A percentile compares a stretch with the other conserved stretches of the same genome.
Conservation (phyloP, 2,329 filamentous ascomycete species). For the Trichophyton schoenleinii region DNA sequence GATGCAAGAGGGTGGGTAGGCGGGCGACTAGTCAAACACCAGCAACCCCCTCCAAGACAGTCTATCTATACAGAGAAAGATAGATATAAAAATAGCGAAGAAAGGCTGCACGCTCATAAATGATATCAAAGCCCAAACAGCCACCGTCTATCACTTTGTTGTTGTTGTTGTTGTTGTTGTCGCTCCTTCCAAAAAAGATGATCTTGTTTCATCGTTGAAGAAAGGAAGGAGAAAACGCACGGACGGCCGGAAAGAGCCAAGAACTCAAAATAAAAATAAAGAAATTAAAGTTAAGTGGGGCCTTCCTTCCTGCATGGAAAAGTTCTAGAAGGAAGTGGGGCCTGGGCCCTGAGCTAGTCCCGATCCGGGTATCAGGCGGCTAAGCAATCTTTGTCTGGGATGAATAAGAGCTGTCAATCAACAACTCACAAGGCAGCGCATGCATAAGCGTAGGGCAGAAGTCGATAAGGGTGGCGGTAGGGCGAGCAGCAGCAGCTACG, state of each 20-base stretch:
- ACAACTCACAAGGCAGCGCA: not conserved
- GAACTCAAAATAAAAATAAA: constrained; percentile 3
- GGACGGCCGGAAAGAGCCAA: not conserved
- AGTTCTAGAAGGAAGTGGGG: not conserved
- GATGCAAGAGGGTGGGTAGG: not conserved
- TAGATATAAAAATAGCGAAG: not conserved
- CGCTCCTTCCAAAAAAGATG: not conserved
- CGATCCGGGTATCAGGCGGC: not conserved
- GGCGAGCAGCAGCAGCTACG: not conserved
- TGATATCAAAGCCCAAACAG: not conserved
- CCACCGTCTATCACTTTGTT: not conserved
- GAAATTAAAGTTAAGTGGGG: constrained; percentile 4
- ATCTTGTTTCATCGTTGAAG: not conserved
- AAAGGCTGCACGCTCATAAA: not conserved
- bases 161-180: not conserved
- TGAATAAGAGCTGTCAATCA: not conserved
- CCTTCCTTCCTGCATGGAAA: not conserved
- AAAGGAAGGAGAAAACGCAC: not conserved
- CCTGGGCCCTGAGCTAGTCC: not conserved
- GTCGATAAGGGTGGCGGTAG: not conserved
- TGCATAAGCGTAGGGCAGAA: not conserved
- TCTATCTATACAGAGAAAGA: not conserved
- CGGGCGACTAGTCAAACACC: not conserved
- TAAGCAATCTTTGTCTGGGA: not conserved
- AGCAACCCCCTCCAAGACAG: not conserved